Evolutionary conservation across 2,329 filamentous ascomycete species (phyloP), one percentile per base, ranked within the genome.

Genomic region (Colletotrichum eleusines): DNA sequence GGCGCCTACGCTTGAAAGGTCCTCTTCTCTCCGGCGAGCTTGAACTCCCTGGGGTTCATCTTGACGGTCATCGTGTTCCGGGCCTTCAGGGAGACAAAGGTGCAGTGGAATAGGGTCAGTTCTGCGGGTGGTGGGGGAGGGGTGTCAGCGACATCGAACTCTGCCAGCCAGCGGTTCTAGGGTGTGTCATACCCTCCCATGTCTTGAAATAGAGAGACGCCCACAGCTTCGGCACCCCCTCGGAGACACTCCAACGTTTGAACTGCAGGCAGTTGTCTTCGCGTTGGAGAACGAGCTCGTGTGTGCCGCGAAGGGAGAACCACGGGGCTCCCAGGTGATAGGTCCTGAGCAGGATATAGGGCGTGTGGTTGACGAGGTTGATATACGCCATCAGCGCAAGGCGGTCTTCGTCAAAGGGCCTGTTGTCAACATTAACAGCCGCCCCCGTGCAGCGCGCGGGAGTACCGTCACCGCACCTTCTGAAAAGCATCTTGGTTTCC

Each of bases 61-160:
- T 79, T 77, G 9, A 84, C 59, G 0, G 85, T 87, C 53, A 84
- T 76, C 16, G 76, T 76, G 70, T 85, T 88, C 1, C 84, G 81
- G 18, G 83, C 82, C 75, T 90, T 90, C 64, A 90, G 81, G 1
- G 85, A 84, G 20, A 89, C 78, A 74, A 91, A 90, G 0, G 85
- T 84, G 73, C 84, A 87, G 74, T 90, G 86, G 73, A 90, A 87
- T 1, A 91, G 81, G 2, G 89, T 85, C 79, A 90, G 83, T 76
- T 89, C 89, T 90, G 63, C 6, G 42, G 44, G 16, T 42, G 40
- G 40, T 9, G 42, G 7, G 18, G 20, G 38, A 9, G 16, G 46
- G 2, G 61, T 9, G 67, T 76, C 46, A 74, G 75, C 65, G 42
- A 74, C 33, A 75, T 73, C 60, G 48, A 20, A 46, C 31, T 51